phyloP scores from a whole-genome alignment of 1,139 yeast genomes.

The Nadsonia starkeyi-henricii region DNA sequence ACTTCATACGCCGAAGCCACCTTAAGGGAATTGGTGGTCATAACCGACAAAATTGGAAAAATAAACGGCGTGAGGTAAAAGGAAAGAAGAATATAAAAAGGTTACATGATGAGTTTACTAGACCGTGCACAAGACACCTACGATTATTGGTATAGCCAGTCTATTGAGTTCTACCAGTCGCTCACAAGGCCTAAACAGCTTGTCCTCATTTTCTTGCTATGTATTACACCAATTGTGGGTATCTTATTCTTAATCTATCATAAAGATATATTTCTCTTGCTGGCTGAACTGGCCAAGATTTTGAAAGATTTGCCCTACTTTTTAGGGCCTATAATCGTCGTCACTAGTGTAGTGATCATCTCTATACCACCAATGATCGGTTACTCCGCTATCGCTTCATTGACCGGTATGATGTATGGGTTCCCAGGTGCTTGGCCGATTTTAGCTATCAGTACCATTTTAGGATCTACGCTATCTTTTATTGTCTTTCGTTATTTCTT shows the following conservation, averaged over 20 bases:
- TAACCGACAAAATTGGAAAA: no score
- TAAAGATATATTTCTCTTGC: conserved; percentile 28
- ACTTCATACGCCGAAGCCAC: no score
- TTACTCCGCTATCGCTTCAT: conserved; percentile 51
- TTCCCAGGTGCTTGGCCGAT: conserved; percentile 68
- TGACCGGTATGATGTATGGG: conserved; percentile 78
- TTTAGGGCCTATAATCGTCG: conserved; percentile 43
- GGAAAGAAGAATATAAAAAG: no score
- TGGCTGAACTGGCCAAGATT: conserved; percentile 34
- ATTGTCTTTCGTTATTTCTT: conserved; percentile 50
- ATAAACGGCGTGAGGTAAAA: no score
- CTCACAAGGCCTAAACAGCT: neutral
- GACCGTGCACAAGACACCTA: neutral
- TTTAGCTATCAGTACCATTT: conserved; percentile 50
- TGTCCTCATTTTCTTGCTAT: neutral
- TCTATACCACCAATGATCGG: conserved; percentile 87
- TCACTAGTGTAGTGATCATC: conserved; percentile 33
- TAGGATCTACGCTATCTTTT: conserved; percentile 67
- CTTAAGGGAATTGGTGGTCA: no score
- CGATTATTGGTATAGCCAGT: neutral
- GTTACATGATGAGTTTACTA: neutral
- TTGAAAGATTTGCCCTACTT: conserved; percentile 29
- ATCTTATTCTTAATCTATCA: conserved; percentile 35
- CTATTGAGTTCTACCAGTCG: neutral
- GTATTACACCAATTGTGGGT: conserved; percentile 10